phyloP scores from a whole-genome alignment of 305 asterid genomes.

The Solanum hybrid region DNA sequence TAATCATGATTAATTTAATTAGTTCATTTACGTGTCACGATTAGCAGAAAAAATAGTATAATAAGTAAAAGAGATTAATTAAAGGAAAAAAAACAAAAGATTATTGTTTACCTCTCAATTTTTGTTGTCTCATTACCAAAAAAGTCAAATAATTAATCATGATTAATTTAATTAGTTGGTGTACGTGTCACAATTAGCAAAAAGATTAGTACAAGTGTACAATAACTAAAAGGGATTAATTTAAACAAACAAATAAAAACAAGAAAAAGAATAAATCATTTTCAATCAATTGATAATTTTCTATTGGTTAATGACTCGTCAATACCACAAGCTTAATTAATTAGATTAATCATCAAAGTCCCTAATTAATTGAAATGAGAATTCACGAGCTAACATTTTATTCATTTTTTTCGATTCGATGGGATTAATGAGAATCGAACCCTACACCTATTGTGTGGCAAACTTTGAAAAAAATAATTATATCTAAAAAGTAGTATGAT shows the following conservation, averaged over 20 bases:
- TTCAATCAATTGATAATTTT: background rate
- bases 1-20: background rate
- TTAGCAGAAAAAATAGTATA: background rate
- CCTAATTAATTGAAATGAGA: background rate
- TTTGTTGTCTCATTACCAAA: constrained; percentile 6
- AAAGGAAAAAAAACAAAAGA: background rate
- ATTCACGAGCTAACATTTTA: background rate
- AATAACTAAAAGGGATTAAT: background rate
- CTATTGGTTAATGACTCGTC: constrained; percentile 4
- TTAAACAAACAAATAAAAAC: background rate
- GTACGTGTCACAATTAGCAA: background rate
- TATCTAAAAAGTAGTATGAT: background rate
- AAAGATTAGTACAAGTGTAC: background rate
- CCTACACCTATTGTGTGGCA: background rate
- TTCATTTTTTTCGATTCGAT: background rate
- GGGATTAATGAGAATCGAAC: background rate
- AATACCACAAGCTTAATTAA: background rate
- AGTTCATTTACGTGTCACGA: background rate
- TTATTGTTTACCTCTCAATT: background rate
- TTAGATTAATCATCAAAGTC: background rate
- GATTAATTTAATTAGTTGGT: background rate
- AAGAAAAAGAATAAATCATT: constrained; percentile 3
- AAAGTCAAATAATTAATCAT: background rate
- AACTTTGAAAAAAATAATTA: background rate
- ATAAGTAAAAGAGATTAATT: background rate